Conservation (phyloP, 129 eudicot genomes). For the Heracleum sosnowskyi region DNA sequence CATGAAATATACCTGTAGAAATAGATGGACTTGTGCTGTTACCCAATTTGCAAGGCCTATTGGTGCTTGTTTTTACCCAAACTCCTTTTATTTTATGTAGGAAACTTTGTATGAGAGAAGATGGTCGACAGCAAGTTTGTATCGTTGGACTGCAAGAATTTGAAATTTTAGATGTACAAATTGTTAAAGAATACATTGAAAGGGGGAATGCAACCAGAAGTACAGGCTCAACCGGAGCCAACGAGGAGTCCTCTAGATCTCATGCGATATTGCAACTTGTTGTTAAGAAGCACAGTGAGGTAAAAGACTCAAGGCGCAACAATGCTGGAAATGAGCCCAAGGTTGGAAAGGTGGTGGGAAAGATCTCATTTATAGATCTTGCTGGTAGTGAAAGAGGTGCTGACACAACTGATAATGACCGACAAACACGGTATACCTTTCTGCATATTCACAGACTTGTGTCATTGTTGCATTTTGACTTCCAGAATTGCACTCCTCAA, state of each 20-base stretch:
- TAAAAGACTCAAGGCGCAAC: constrained; percentile 62
- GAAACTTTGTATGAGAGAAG: constrained; percentile 96
- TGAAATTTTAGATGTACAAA: constrained; percentile 93
- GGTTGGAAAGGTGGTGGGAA: constrained; percentile 75
- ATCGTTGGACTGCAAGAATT: constrained; percentile 96
- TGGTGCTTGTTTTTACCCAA: neutral
- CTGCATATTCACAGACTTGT: neutral
- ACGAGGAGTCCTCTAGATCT: constrained; percentile 93
- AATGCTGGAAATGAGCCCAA: constrained; percentile 56
- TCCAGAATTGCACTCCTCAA: neutral
- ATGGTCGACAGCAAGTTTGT: constrained; percentile 95
- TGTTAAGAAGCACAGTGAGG: constrained; percentile 73
- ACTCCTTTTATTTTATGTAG: constrained; percentile 22
- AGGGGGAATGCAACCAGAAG: constrained; percentile 84
- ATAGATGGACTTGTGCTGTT: neutral
- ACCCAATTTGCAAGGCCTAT: neutral
- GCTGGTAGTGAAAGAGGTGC: constrained; percentile 99
- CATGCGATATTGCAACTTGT: constrained; percentile 86
- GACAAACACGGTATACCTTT: constrained; percentile 75
- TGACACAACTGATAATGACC: constrained; percentile 94
- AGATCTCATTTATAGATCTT: constrained; percentile 90
- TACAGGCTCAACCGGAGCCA: constrained; percentile 96
- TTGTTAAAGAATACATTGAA: constrained; percentile 88
- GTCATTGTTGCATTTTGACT: constrained; percentile 4
- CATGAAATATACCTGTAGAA: neutral